A percentile compares a stretch with the other conserved stretches of the same genome.
Conservation (phyloP, 1,284 basidiomycete genomes). For the Cystobasidium slooffiae region DNA sequence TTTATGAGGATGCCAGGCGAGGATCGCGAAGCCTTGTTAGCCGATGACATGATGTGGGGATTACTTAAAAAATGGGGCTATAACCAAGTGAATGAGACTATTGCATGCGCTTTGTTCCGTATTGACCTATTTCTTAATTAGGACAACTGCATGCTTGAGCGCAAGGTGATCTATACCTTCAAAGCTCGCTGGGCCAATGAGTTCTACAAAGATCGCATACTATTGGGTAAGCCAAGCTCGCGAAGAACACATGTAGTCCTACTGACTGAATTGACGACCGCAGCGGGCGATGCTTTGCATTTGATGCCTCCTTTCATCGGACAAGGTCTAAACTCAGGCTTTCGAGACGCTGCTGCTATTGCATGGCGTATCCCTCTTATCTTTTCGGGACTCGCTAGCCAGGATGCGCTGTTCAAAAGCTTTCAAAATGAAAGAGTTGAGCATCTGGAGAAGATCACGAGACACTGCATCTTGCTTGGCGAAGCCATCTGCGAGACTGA, state of each 20-base stretch:
- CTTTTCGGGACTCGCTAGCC: slow-evolving; percentile 32
- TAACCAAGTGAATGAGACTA: slow-evolving; percentile 7
- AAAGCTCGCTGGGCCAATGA: slow-evolving; percentile 48
- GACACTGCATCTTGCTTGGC: slow-evolving; percentile 44
- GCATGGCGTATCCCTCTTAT: slow-evolving; percentile 47
- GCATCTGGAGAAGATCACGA: slow-evolving; percentile 41
- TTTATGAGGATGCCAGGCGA: slow-evolving; percentile 49
- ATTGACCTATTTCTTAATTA: too few species aligned
- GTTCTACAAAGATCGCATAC: slow-evolving; percentile 45
- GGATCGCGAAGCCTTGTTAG: slow-evolving; percentile 33
- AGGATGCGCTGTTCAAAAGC: slow-evolving; percentile 33
- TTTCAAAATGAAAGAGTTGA: slow-evolving; percentile 46
- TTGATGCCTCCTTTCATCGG: slow-evolving; percentile 51
- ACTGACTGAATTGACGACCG: background rate
- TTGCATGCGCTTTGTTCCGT: slow-evolving; percentile 1
- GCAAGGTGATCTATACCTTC: slow-evolving; percentile 50
- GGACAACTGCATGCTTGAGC: slow-evolving; percentile 48
- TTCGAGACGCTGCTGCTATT: slow-evolving; percentile 47
- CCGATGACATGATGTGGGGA: slow-evolving; percentile 43
- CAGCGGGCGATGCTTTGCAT: slow-evolving; percentile 47
- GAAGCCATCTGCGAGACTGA: slow-evolving; percentile 49
- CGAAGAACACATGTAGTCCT: too few species aligned
- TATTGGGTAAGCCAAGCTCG: slow-evolving; percentile 12
- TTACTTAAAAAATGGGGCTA: slow-evolving; percentile 45
- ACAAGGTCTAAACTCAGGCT: slow-evolving; percentile 50